Percentiles rank a stretch among this genome's conserved stretches.
These are phyloP conservation scores for Talaromyces thailandensis DNA, from an alignment of 495 filamentous ascomycete species.

Conservation along the genomic window DNA sequence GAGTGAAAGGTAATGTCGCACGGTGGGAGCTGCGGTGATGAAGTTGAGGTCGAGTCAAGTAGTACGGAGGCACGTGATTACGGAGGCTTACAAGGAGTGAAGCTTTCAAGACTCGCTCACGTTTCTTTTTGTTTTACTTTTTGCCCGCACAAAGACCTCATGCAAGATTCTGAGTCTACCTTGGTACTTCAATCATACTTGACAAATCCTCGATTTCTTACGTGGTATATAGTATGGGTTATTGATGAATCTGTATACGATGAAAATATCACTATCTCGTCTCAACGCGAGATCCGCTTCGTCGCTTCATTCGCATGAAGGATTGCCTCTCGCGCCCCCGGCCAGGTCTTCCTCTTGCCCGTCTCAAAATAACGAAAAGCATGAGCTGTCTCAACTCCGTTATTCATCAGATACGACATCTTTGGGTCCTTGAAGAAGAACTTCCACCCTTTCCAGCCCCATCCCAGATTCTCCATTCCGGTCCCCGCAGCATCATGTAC, in stretches of 20 bases:
- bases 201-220: background rate
- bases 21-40: background rate
- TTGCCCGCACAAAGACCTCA: background rate
- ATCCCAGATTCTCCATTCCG: constrained; percentile 28
- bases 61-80: background rate
- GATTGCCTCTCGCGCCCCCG: constrained; percentile 3
- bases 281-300: background rate
- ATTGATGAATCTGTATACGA: background rate
- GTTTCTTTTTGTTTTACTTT: background rate
- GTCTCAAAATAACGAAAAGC: constrained; percentile 22
- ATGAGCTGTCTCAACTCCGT: constrained; percentile 26
- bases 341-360: constrained; percentile 3
- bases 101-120: background rate
- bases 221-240: background rate
- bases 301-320: background rate
- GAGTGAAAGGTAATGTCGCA: background rate
- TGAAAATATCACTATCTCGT: background rate
- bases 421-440: constrained; percentile 23
- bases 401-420: constrained; percentile 23
- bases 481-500: constrained; percentile 27
- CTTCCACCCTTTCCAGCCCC: constrained; percentile 19
- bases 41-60: constrained; percentile 3
- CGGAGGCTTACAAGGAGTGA: constrained; percentile 2
- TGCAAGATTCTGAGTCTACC: background rate
- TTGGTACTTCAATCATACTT: too few relatives aligned